These are phyloP conservation scores for Cutaneotrichosporon cutaneum DNA, from an alignment of 1,284 basidiomycete genomes.

Conservation along the genomic window DNA sequence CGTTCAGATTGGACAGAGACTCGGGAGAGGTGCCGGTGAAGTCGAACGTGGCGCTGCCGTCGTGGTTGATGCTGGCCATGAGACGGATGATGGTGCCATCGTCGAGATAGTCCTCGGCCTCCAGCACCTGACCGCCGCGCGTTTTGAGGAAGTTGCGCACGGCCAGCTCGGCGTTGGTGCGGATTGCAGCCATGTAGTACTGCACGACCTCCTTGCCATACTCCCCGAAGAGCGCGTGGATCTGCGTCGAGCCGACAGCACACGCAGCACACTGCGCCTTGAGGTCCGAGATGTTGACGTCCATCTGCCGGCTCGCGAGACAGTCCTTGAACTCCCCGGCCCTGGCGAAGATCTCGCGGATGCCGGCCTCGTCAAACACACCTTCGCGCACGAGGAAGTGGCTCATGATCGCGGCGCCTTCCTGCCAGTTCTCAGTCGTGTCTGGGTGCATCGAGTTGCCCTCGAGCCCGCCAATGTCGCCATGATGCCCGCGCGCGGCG, in stretches of 20 bases:
- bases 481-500: conserved; percentile 37
- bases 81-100: conserved; percentile 85
- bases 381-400: conserved; percentile 27
- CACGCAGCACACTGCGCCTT: conserved; percentile 29
- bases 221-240: conserved; percentile 21
- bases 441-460: conserved; percentile 86
- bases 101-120: conserved; percentile 55
- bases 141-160: conserved; percentile 73
- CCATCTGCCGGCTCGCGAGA: conserved; percentile 11
- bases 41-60: conserved; percentile 81
- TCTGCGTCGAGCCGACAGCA: conserved; percentile 22
- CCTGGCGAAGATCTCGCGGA: conserved; percentile 20
- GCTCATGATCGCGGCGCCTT: conserved; percentile 54
- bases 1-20: conserved; percentile 83
- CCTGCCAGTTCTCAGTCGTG: conserved; percentile 82
- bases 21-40: conserved; percentile 87
- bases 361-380: conserved; percentile 26
- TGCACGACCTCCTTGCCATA: conserved; percentile 20
- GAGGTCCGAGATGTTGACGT: conserved; percentile 26
- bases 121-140: conserved; percentile 63
- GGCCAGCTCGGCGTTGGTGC: conserved; percentile 81
- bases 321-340: conserved; percentile 22
- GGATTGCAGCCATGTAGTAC: conserved; percentile 77
- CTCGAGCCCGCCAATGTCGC: conserved; percentile 46
- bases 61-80: conserved; percentile 69